These are phyloP conservation scores for Mortierella sp. DNA, from an alignment of 371 early-diverging fungal genomes.

Conservation along the genomic window DNA sequence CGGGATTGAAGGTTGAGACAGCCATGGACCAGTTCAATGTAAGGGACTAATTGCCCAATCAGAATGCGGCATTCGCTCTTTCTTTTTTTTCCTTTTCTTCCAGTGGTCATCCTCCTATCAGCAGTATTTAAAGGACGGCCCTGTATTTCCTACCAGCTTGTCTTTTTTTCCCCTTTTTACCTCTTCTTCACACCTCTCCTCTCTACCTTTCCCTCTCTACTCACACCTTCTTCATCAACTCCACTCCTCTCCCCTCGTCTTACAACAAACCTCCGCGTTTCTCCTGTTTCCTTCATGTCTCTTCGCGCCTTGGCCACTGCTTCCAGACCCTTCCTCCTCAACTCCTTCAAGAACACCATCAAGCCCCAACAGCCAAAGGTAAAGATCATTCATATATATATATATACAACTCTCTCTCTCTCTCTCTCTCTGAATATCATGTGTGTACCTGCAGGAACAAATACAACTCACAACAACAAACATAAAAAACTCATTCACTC, in stretches of 20 bases:
- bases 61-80: neutral
- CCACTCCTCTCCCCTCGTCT: neutral
- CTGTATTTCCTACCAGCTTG: too few species aligned
- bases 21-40: too few species aligned
- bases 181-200: neutral
- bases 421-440: neutral
- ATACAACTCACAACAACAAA: neutral
- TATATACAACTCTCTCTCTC: neutral
- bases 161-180: neutral
- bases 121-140: too few species aligned
- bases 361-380: slow-evolving; percentile 59
- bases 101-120: too few species aligned
- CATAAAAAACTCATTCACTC: neutral
- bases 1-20: neutral
- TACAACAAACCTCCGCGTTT: neutral
- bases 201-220: neutral
- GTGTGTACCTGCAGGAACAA: slow-evolving; percentile 1
- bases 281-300: slow-evolving; percentile 45
- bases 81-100: neutral
- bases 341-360: slow-evolving; percentile 50
- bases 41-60: neutral
- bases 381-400: too few species aligned
- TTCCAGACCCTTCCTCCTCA: slow-evolving; percentile 53
- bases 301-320: slow-evolving; percentile 53
- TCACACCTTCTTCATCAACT: neutral